Percentiles rank a stretch among this genome's conserved stretches.
phyloP scores from a whole-genome alignment of 2,329 filamentous ascomycete species.

The Verticillium albo-atrum region DNA sequence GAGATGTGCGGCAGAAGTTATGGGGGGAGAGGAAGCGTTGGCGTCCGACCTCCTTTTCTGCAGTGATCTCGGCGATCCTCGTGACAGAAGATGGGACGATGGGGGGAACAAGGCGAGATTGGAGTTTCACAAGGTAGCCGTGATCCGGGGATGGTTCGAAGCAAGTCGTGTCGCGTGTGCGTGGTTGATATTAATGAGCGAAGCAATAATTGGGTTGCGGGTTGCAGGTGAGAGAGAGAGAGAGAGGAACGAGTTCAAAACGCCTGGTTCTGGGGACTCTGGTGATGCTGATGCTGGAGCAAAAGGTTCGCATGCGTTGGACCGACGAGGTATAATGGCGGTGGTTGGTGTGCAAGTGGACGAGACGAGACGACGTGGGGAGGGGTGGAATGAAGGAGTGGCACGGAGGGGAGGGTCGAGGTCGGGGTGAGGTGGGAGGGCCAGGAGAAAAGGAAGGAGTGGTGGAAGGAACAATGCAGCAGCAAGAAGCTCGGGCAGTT shows the following conservation, averaged over 20 bases:
- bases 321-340: not conserved
- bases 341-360: not conserved
- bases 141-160: not conserved
- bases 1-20: not conserved
- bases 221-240: not conserved
- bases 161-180: not conserved
- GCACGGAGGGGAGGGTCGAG: not conserved
- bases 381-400: not conserved
- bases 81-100: not conserved
- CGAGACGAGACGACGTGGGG: not conserved
- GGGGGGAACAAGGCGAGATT: not conserved
- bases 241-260: constrained; percentile 4
- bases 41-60: not conserved
- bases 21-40: not conserved
- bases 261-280: constrained; percentile 1
- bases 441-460: not conserved
- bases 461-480: not conserved
- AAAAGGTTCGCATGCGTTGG: not conserved
- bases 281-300: not conserved
- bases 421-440: not conserved
- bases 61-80: not conserved
- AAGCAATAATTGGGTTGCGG: not conserved
- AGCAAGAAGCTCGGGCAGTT: not conserved
- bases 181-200: not conserved
- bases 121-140: not conserved